Percentiles rank a stretch among this genome's conserved stretches.
Evolutionary conservation across 2,329 filamentous ascomycete genomes (phyloP).

Genomic region (Aspergillus spinulosporus): DNA sequence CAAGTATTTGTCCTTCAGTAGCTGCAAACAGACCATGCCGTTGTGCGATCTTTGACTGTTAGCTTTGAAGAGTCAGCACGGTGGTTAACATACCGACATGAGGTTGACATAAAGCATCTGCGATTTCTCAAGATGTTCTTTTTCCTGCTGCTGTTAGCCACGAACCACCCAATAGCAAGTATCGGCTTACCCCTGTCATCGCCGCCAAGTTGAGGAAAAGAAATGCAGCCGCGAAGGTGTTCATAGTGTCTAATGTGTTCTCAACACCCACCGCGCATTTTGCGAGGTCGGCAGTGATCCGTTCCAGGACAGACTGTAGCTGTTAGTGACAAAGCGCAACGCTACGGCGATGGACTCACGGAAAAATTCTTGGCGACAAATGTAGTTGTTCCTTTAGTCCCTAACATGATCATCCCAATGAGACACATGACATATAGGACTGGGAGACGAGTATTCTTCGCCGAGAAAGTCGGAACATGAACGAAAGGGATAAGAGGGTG

Average conservation of each 20-base stretch:
- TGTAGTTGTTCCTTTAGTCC: conserved; percentile 52
- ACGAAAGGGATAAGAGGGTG: conserved; percentile 56
- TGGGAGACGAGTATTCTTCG: conserved; percentile 49
- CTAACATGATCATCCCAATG: conserved; percentile 54
- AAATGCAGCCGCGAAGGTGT: conserved; percentile 50
- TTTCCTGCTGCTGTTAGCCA: conserved; percentile 32
- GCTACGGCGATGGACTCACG: conserved; percentile 21
- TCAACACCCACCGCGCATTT: conserved; percentile 44
- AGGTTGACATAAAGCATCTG: conserved; percentile 55
- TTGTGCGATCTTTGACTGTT: conserved; percentile 42
- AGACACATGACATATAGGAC: conserved; percentile 56
- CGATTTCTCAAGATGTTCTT: conserved; percentile 48
- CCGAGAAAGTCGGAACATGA: conserved; percentile 55
- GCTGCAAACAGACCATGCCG: conserved; percentile 53
- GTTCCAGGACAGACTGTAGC: conserved; percentile 36
- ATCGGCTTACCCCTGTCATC: conserved; percentile 44
- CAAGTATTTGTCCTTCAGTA: conserved; percentile 46
- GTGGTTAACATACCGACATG: conserved; percentile 38
- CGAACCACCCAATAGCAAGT: neutral
- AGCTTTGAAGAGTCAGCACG: conserved; percentile 1
- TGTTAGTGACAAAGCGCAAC: neutral
- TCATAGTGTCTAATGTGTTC: conserved; percentile 45
- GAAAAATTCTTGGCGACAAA: conserved; percentile 52
- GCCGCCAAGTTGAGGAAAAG: conserved; percentile 52
- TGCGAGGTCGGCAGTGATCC: conserved; percentile 46